Base-by-base conservation (phyloP, 2,329 filamentous ascomycete species). In the Didymella lethalis region DNA sequence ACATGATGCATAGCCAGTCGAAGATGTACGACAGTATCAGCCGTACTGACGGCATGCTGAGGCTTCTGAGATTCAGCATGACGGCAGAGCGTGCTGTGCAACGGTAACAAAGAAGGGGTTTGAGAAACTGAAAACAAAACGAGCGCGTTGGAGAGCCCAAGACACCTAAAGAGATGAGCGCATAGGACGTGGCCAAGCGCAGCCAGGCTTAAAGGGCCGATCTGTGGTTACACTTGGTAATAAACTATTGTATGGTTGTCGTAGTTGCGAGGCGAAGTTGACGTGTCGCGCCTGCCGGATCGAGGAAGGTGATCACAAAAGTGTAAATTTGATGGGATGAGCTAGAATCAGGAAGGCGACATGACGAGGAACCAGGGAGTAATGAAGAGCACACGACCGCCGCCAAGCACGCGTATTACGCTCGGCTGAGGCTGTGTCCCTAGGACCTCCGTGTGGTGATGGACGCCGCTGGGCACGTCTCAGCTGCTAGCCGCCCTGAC, bases 1-100 rank as follows among this genome's bases (percentile, higher is more conserved):
- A 86, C 84, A 89, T 77, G 57, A 91, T 84, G 58, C 91, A 81
- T 46, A 90, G 72, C 91, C 91, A 94, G 79, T 94, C 91, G 58
- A 91, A 78, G 47, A 88, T 77, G 73, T 93, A 93, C 4, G 89
- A 90, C 10, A 86, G 69, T 41, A 89, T 73, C 40, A 92, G 77
- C 40, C 82, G 77, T 64, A 82, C 81, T 5, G 83, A 83, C 38
- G 77, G 77, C 61, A 77, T 48, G 50, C 65, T 65, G 28, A 71
- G 36, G 26, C 64, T 64, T 36, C 59, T 69, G 31, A 74, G 23
- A 20, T 63, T 59, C 57, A 41, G 65, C 74, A 76, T 77, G 54
- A 49, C 59, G 47, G 55, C 58, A 49, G n/a, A 47, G 32, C 23
- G 57, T 55, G 34, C 41, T 47, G 26, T 59, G 55, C 41, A 51